Evolutionary conservation across 139 green algal genomes (phyloP), one percentile per base, ranked within the genome.

Genomic region (Chlamydomonas schloesseri): DNA sequence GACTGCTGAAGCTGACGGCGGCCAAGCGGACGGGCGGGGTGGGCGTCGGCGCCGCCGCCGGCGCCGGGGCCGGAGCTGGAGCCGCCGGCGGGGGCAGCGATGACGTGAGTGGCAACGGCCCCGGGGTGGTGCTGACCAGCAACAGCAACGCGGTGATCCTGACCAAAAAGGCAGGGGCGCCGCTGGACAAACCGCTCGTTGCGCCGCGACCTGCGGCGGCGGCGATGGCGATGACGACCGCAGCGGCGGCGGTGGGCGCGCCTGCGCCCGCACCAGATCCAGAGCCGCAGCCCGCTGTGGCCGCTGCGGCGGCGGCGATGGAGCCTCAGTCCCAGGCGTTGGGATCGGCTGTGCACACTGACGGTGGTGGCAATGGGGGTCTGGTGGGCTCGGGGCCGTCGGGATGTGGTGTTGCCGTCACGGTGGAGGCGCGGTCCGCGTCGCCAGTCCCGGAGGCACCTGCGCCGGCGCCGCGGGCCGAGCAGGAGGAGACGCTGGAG

Each of bases 91-190:
- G 3, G n/a, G 14, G 77, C 55, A n/a, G 28, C 34, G 3, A 29
- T 29, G 53, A 29, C 73, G 17, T n/a, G 14, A 1, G 53, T n/a
- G 50, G 17, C 73, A 21, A 23, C 53, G 53, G 13, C 53, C 53
- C 53, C 53, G 13, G 53, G 53, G 15, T 50, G 47, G 13, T 67
- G 50, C 47, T 67, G 13, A 47, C 50, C 17, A 82, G 58, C 58
- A 60, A 17, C 58, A 60, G 13, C 67, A 62, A n/a, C n/a, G n/a
- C n/a, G n/a, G n/a, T 82, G 36, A 60, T 82, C 26, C 75, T 82
- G 34, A 71, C 75, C 1, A 82, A 82, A 23, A 82, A 82, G 37
- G 58, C 58, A 0, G 57, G 58, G 17, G 57, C 37, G 75, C 75
- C 75, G 21, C 23, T 82, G 75, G 75, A 82, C 53, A 36, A 37